Percentiles rank a stretch among this genome's conserved stretches.
These are phyloP conservation scores for Trichophaea hybrida DNA, from an alignment of 2,329 filamentous ascomycete species.

Conservation along the genomic window DNA sequence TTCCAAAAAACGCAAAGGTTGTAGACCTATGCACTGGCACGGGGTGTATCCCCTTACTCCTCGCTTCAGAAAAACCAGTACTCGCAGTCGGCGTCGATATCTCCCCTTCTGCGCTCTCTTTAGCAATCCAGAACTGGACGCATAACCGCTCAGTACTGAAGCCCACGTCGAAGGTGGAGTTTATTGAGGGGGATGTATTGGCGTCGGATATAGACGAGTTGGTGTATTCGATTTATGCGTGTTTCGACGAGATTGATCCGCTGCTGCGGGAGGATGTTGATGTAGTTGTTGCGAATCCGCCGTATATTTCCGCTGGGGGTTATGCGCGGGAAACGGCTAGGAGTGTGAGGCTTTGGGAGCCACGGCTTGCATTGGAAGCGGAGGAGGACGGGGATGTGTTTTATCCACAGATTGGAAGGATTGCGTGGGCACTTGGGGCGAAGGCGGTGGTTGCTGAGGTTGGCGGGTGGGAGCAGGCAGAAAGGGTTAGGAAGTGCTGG, in stretches of 20 bases:
- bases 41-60: constrained; percentile 71
- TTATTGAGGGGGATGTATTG: constrained; percentile 31
- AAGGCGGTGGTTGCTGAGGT: constrained; percentile 23
- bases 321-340: constrained; percentile 50
- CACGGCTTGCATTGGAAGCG: constrained; percentile 61
- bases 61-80: constrained; percentile 35
- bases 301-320: constrained; percentile 60
- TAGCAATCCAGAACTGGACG: constrained; percentile 51
- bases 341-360: constrained; percentile 72
- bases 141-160: constrained; percentile 35
- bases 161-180: constrained; percentile 23
- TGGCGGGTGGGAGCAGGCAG: constrained; percentile 23
- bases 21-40: constrained; percentile 83
- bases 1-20: constrained; percentile 36
- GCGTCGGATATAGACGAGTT: not conserved
- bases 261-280: constrained; percentile 34
- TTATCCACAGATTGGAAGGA: constrained; percentile 21
- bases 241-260: not conserved
- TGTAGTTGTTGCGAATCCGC: constrained; percentile 74
- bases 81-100: constrained; percentile 59
- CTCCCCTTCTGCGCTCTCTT: constrained; percentile 46
- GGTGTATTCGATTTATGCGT: not conserved
- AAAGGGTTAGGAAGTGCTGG: constrained; percentile 15
- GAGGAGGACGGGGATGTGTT: constrained; percentile 22
- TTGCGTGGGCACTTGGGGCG: constrained; percentile 17